Base-by-base conservation (phyloP, 768 basidiomycete genomes). In the Pholiota molesta region DNA sequence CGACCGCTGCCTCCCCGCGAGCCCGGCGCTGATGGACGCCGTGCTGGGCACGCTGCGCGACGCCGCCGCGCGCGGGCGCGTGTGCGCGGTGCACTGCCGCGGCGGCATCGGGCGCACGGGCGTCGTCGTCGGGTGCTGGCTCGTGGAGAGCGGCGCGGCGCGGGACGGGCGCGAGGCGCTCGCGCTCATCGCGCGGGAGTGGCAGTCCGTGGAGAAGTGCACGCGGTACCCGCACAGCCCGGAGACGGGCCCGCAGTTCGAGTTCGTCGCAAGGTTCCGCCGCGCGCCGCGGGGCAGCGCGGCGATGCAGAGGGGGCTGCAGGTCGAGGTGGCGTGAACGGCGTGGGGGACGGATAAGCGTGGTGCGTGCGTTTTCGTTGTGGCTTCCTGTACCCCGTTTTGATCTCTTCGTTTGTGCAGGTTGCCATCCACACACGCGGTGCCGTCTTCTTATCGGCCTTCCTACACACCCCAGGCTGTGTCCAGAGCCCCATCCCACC, bases 61-160 rank as follows among this genome's bases (percentile, higher is more conserved):
- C 69, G 89, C 89, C 66, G 82, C 86, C 62, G 69, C 68, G 7
- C 80, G 85, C 3, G 86, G 83, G 1, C 80, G 90, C 14, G 80
- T 87, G 35, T 78, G 75, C n/a, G 91, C 90, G 5, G 90, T 93
- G 5, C 91, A 93, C 68, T 93, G 91, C 70, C 82, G 90, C 9
- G 91, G 91, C 1, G 91, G 91, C 0, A 92, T 92, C 53, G 91
- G 90, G 1, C 77, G 90, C 65, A 88, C 88, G 57, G 89, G 89
- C 6, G 77, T 80, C 71, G 79, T 82, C 0, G 74, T 82, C 45
- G 89, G 90, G 14, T 92, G 90, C 71, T 92, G 89, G 89, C 83
- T 92, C 40, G 87, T 91, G 40, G 84, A 91, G 72, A 84, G 85
- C 19, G 85, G 85, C 1, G 72, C 77, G 57, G 90, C 86, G 52